A percentile compares a stretch with the other conserved stretches of the same genome.
phyloP scores from a whole-genome alignment of 371 early-diverging fungal genomes.

The Cladochytrium tenue region DNA sequence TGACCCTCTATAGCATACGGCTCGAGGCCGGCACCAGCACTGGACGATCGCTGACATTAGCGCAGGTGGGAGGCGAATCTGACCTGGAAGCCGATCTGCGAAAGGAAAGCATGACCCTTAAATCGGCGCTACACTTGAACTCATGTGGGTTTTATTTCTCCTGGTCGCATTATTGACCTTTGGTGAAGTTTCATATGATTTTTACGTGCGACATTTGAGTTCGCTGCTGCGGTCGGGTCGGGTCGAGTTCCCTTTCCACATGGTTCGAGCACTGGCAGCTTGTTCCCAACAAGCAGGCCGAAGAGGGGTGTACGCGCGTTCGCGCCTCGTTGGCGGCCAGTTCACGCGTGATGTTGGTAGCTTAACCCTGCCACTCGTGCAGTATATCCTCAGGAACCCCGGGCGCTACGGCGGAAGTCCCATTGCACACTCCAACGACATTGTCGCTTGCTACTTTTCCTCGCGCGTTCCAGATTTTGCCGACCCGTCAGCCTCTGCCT shows the following conservation, averaged over 20 bases:
- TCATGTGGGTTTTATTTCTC: conserved; percentile 53
- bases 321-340: conserved; percentile 32
- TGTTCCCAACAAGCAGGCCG: conserved; percentile 57
- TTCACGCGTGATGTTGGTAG: conserved; percentile 28
- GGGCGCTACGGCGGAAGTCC: conserved; percentile 59
- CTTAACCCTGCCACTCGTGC: conserved; percentile 45
- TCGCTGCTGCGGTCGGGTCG: conserved; percentile 56
- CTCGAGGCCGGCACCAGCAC: conserved; percentile 1
- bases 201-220: conserved; percentile 71
- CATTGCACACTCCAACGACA: conserved; percentile 23
- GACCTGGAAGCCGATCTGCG: conserved; percentile 60
- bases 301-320: conserved; percentile 63
- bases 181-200: conserved; percentile 68
- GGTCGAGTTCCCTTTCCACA: conserved; percentile 53
- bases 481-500: conserved; percentile 3
- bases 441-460: conserved; percentile 34
- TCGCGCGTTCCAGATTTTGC: conserved; percentile 35
- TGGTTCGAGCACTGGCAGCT: conserved; percentile 65
- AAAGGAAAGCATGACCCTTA: conserved; percentile 67
- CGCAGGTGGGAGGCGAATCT: no score
- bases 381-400: conserved; percentile 70
- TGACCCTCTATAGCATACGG: conserved; percentile 70
- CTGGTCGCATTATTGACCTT: not conserved
- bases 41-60: no score
- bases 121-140: conserved; percentile 72